Percentiles rank a stretch among this genome's conserved stretches.
Evolutionary conservation across 208 protist genomes (phyloP).

Genomic region (Naegleria lovaniensis): DNA sequence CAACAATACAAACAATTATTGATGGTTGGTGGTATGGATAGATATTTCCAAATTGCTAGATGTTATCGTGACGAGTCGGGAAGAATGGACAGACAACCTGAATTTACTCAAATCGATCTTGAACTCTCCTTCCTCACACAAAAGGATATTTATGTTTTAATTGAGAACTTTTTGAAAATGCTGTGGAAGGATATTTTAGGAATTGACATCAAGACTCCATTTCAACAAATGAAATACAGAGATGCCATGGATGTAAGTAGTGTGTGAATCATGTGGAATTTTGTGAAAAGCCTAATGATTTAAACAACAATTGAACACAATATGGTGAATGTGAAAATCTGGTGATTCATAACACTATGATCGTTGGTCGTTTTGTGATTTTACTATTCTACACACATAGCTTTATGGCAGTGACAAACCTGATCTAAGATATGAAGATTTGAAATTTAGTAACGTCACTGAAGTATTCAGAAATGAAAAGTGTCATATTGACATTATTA

Average conservation of each 20-base stretch:
- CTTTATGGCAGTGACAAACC: slow-evolving; percentile 59
- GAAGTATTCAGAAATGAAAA: background rate
- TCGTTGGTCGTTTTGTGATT: too few species aligned
- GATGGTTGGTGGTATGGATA: slow-evolving; percentile 55
- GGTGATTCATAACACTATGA: background rate
- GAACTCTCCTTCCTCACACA: slow-evolving; percentile 52
- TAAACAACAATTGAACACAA: background rate
- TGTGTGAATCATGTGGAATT: background rate
- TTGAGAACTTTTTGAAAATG: slow-evolving; percentile 43
- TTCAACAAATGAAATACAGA: slow-evolving; percentile 43
- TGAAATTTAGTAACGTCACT: slow-evolving; percentile 29
- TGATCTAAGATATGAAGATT: slow-evolving; percentile 42
- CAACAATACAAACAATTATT: slow-evolving; percentile 71
- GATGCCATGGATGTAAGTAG: slow-evolving; percentile 42
- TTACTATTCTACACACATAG: background rate
- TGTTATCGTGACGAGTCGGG: slow-evolving; percentile 67
- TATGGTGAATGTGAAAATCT: background rate
- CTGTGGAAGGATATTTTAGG: slow-evolving; percentile 46
- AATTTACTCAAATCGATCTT: slow-evolving; percentile 70
- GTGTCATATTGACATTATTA: background rate
- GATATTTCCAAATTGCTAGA: slow-evolving; percentile 69
- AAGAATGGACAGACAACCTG: slow-evolving; percentile 64
- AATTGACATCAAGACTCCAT: slow-evolving; percentile 39
- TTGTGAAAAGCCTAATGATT: background rate
- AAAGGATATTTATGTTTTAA: slow-evolving; percentile 40